Evolutionary conservation across 2,329 filamentous ascomycete species (phyloP), one percentile per base, ranked within the genome.

Genomic region (Pestalotiopsis sp.): DNA sequence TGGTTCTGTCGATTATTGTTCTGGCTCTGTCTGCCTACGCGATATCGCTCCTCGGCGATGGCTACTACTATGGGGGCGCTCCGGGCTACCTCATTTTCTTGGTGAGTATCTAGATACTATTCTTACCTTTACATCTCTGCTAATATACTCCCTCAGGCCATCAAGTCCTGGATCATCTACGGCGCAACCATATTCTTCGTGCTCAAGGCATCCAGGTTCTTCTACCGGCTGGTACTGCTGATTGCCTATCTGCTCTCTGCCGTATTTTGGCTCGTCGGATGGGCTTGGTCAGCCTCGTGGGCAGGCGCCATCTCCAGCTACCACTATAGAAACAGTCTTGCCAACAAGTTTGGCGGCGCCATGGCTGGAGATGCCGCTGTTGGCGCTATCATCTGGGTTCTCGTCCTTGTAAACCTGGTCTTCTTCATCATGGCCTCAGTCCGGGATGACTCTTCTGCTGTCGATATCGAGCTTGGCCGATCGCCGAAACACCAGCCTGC

Each of bases 1-100:
- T 84, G 49, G 72, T 81, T 17, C 76, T 86, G 25, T 80, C 81
- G 3, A 71, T 82, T 45, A 75, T 80, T 64, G 73, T 82, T 52
- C 74, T 86, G 39, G 80, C 79, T 39, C 74, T 84, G 4, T 76
- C 79, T 60, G 82, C 79, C 23, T 84, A 83, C 70, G 76, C 80
- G 12, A 62, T 82, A 14, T 80, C 81, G 2, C 69, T 84, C 14
- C 78, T 78, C 17, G 68, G 39, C 13, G 49, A 70, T 17, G 65
- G 69, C 17, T 71, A 67, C 2, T 64, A 68, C 49, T 75, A 76
- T 61, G 72, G 75, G 3, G 80, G 80, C 3, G 78, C 81, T 4
- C 77, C 79, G 2, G 81, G 79, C 45, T 83, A 86, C 70, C 76
- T 85, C 58, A 81, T 85, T 69, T 86, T 86, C 68, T 79, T 84